Conservation (phyloP, 2,329 filamentous ascomycete species). For the Neoascochyta sp. region DNA sequence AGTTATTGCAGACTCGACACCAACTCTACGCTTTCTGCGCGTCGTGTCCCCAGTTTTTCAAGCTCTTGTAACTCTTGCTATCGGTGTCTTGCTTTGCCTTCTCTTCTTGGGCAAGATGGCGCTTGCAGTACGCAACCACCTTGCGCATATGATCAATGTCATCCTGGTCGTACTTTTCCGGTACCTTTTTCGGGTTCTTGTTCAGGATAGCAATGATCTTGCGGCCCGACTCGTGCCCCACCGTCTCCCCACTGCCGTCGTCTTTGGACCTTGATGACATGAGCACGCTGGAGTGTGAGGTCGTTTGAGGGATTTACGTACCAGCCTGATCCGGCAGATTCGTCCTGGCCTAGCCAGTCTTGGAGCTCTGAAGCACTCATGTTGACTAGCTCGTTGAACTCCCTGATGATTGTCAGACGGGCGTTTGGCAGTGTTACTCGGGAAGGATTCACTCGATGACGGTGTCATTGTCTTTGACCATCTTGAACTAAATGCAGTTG, state of each 20-base stretch:
- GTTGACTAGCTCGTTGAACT: constrained; percentile 65
- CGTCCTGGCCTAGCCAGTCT: constrained; percentile 58
- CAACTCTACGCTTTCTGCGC: constrained; percentile 31
- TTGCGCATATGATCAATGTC: constrained; percentile 60
- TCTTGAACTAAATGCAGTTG: too few relatives aligned
- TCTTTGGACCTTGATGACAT: too few relatives aligned
- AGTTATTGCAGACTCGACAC: too few relatives aligned
- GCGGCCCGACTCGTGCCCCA: constrained; percentile 60
- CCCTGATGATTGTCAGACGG: constrained; percentile 34
- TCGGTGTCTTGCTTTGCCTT: constrained; percentile 54
- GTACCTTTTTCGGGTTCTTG: constrained; percentile 57
- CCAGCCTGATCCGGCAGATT: constrained; percentile 59
- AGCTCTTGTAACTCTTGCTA: constrained; percentile 52
- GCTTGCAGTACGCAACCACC: constrained; percentile 63
- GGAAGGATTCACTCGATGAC: constrained; percentile 45
- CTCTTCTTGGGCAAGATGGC: constrained; percentile 63
- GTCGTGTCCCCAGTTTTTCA: constrained; percentile 38
- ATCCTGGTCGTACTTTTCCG: constrained; percentile 55
- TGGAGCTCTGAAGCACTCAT: constrained; percentile 61
- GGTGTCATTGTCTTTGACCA: constrained; percentile 52
- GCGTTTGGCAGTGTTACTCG: neutral
- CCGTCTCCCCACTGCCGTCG: constrained; percentile 53
- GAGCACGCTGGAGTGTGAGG: too few relatives aligned
- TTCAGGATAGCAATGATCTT: constrained; percentile 62
- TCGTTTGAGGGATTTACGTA: too few relatives aligned